Evolutionary conservation across 768 basidiomycete species (phyloP).

Genomic region (Kwoniella sp.): DNA sequence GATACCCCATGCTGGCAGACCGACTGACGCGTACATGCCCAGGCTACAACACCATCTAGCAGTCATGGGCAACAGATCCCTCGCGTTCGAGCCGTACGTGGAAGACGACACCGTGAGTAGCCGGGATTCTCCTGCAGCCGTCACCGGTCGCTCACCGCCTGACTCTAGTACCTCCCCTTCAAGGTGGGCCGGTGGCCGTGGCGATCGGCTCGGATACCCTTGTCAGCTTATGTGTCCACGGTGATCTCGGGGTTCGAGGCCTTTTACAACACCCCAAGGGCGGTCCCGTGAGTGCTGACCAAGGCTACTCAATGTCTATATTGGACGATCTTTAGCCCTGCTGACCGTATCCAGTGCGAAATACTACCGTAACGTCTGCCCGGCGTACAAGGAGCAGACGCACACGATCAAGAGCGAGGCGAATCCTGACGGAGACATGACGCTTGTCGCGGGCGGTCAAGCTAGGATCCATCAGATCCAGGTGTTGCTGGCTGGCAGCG

Average conservation of each 20-base stretch:
- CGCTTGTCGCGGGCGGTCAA: conserved; percentile 25
- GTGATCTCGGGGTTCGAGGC: conserved; percentile 37
- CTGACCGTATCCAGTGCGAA: conserved; percentile 11
- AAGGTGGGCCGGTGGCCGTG: conserved; percentile 33
- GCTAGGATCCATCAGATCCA: conserved; percentile 36
- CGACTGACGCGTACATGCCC: background rate
- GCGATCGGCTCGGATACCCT: conserved; percentile 37
- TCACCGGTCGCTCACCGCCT: too few relatives aligned
- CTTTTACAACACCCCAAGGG: conserved; percentile 28
- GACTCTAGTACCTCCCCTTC: conserved; percentile 29
- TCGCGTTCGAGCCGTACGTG: conserved; percentile 46
- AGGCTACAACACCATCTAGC: conserved; percentile 48
- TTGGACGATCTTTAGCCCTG: background rate
- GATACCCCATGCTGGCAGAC: background rate
- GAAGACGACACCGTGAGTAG: conserved; percentile 38
- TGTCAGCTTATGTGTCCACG: conserved; percentile 39
- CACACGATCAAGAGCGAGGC: conserved; percentile 15
- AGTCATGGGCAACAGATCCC: conserved; percentile 32
- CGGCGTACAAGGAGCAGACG: conserved; percentile 13
- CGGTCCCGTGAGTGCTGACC: conserved; percentile 33
- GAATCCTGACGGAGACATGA: conserved; percentile 23
- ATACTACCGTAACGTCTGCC: conserved; percentile 25
- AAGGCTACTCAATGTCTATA: background rate
- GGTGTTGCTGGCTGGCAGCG: conserved; percentile 32
- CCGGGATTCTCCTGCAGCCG: background rate